These are phyloP conservation scores for Lycium barbarum DNA, from an alignment of 257 asterid species.

Conservation along the genomic window DNA sequence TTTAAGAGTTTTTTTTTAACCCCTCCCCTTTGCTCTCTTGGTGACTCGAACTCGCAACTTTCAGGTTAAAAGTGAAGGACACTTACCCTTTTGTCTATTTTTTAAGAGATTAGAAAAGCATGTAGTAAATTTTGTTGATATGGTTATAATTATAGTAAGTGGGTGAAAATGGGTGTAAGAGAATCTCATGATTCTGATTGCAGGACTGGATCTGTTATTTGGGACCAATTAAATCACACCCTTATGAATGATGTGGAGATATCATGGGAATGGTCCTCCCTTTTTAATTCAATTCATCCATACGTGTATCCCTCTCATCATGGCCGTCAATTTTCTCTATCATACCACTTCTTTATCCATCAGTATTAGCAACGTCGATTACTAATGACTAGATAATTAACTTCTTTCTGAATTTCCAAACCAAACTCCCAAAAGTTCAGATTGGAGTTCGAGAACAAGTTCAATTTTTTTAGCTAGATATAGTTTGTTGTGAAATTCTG, in stretches of 20 bases:
- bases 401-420: not conserved
- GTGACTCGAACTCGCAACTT: no score
- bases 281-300: not conserved
- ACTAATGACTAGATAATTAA: not conserved
- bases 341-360: no score
- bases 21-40: no score
- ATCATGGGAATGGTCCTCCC: conserved; percentile 25
- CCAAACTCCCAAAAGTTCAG: not conserved
- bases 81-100: no score
- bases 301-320: not conserved
- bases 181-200: conserved; percentile 27
- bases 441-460: not conserved
- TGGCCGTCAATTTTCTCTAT: not conserved
- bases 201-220: conserved; percentile 23
- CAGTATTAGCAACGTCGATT: not conserved
- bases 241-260: conserved; percentile 21
- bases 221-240: conserved; percentile 30
- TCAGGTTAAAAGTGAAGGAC: no score
- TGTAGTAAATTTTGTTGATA: not conserved
- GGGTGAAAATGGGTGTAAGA: conserved; percentile 27
- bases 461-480: no score
- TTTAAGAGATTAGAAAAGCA: not conserved
- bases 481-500: not conserved
- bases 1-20: no score
- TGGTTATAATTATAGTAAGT: conserved; percentile 14